These are phyloP conservation scores for Bullera alba DNA, from an alignment of 768 basidiomycete species.

Conservation along the genomic window DNA sequence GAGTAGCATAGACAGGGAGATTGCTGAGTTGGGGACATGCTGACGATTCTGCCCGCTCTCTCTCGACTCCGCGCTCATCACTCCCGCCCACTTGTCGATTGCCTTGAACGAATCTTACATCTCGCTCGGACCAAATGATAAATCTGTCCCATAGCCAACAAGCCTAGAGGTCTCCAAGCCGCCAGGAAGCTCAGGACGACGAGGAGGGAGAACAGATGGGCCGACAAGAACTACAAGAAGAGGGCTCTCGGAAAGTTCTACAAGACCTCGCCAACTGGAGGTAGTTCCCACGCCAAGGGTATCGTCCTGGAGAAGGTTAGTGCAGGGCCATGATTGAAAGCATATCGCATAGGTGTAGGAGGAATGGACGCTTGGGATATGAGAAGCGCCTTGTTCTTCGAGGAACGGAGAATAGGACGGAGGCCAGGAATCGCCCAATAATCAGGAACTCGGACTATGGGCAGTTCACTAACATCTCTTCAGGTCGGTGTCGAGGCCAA, in stretches of 20 bases:
- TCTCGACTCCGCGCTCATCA: background rate
- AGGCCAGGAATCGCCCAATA: too few species aligned
- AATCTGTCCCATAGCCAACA: conserved; percentile 62
- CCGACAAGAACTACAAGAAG: conserved; percentile 99
- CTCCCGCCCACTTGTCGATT: background rate
- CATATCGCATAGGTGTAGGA: too few species aligned
- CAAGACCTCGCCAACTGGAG: conserved; percentile 99
- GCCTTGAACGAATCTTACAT: background rate
- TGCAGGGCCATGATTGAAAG: background rate
- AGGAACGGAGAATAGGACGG: background rate
- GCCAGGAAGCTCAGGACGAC: conserved; percentile 94
- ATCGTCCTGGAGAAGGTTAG: conserved; percentile 91
- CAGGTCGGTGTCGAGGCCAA: conserved; percentile 97
- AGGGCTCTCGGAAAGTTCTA: conserved; percentile 98
- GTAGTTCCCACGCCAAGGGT: conserved; percentile 98
- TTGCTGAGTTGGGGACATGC: background rate
- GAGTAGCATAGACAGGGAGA: background rate
- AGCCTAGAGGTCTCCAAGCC: conserved; percentile 98
- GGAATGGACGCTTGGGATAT: background rate
- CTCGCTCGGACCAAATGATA: background rate
- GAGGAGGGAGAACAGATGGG: conserved; percentile 97
- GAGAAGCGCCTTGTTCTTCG: background rate
- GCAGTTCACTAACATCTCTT: background rate
- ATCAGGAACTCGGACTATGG: background rate
- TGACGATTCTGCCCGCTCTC: too few species aligned